Conservation (phyloP, 129 eudicot genomes). For the Glebionis coronaria region DNA sequence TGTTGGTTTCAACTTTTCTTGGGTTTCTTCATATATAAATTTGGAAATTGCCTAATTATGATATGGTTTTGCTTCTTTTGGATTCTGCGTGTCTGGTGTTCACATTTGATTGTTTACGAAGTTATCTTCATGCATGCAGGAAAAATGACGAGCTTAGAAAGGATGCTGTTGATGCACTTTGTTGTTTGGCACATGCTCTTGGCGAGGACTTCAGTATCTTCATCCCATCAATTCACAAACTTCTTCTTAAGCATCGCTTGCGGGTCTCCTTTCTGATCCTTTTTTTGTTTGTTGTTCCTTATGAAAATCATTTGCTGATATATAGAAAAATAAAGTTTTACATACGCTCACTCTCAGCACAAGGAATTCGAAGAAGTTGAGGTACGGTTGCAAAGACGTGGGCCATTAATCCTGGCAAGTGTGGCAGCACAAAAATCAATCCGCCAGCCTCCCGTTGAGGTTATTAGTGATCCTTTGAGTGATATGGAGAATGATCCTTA, state of each 20-base stretch:
- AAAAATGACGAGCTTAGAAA: conserved; percentile 85
- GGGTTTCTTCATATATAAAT: background rate
- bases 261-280: conserved; percentile 43
- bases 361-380: conserved; percentile 93
- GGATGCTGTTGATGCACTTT: conserved; percentile 96
- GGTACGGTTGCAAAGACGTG: conserved; percentile 65
- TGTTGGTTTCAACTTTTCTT: conserved; percentile 31
- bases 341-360: conserved; percentile 51
- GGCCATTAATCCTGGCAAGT: conserved; percentile 62
- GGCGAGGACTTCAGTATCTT: conserved; percentile 97
- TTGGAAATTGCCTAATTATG: background rate
- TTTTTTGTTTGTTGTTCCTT: background rate
- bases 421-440: conserved; percentile 65
- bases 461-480: conserved; percentile 84
- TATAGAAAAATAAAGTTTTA: background rate
- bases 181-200: conserved; percentile 93
- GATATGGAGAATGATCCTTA: conserved; percentile 77
- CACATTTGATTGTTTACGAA: background rate
- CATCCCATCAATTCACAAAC: conserved; percentile 87
- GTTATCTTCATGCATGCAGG: conserved; percentile 39
- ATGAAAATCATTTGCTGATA: background rate
- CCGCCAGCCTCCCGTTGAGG: conserved; percentile 76
- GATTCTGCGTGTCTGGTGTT: no score
- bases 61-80: no score
- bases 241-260: conserved; percentile 70